Evolutionary conservation across 208 protist genomes (phyloP), one percentile per base, ranked within the genome.

Genomic region (Trypanosoma conorhini): DNA sequence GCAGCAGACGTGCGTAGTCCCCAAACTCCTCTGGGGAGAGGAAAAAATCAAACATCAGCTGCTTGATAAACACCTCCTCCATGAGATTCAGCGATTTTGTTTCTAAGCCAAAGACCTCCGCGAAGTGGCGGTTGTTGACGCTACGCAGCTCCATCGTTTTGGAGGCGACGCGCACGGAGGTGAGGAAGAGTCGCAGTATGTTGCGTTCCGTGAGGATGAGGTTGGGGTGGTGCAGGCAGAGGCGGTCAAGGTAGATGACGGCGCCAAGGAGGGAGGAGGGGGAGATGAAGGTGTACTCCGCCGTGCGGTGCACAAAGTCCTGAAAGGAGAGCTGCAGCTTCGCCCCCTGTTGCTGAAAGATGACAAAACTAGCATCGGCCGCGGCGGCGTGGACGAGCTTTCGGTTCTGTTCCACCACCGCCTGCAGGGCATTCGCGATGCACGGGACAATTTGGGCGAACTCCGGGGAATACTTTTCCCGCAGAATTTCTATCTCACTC

Each of bases 81-180:
- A 93, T 58, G 13, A 80, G 51, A 73, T 96, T 95, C 72, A 96
- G 71, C 30, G 91, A 74, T 30, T 81, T 57, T 21, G 79, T 84
- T n/a, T 79, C 63, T 10, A 96, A 33, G 3, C 79, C 83, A 71
- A 88, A 90, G 35, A 88, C 84, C 59, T 67, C 74, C 13, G 89
- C 89, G 62, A 94, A 96, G 76, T 93, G 89, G 38, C 86, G 86
- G 78, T 95, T 96, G 82, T 89, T 95, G 30, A 96, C 74, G 72
- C 83, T 93, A 31, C 92, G 85, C 26, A 95, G 77, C 63, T 96
- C 92, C 12, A 95, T 44, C n/a, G 92, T 81, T 65, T 96, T 96
- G 54, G 84, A 93, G 5, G 87, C 83, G 5, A 96, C 76, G 15
- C 92, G 88, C 30, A 91, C 84, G 42, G 86, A 73, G 33, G 81